Conservation (phyloP, 2,329 filamentous ascomycete genomes). For the Penicillium sp. region DNA sequence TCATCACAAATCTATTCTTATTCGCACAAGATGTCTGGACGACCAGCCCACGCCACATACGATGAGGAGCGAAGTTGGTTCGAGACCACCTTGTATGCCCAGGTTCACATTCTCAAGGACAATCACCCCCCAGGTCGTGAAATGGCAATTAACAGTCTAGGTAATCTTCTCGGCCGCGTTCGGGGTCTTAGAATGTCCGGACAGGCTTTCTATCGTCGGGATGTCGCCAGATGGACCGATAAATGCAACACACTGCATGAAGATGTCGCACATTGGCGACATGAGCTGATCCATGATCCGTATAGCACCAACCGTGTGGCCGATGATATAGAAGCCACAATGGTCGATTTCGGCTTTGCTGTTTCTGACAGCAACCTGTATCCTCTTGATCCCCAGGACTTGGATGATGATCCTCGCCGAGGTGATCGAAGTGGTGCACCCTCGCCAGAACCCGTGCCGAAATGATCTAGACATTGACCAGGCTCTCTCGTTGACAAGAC, state of each 20-base stretch:
- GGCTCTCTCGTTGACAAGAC: no score
- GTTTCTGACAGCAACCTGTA: no score
- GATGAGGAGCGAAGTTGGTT: neutral
- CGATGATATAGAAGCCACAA: neutral
- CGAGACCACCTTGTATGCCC: conserved; percentile 4
- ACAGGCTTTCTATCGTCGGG: neutral
- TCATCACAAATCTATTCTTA: neutral
- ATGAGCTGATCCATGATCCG: neutral
- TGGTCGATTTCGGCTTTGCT: neutral
- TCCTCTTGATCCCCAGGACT: no score
- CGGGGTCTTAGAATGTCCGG: neutral
- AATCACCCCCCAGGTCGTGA: neutral
- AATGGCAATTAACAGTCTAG: neutral
- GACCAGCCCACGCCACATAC: neutral
- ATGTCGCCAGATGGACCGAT: neutral
- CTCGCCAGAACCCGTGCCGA: conserved; percentile 2
- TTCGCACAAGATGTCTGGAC: neutral
- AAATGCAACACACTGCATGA: neutral
- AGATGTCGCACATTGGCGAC: neutral
- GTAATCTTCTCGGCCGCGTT: neutral
- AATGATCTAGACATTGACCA: no score
- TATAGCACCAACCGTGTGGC: neutral
- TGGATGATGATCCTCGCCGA: neutral
- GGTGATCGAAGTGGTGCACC: conserved; percentile 7
- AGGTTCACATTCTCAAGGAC: conserved; percentile 5